Evolutionary conservation across 371 early-diverging fungal species (phyloP), one percentile per base, ranked within the genome.

Genomic region (Cladochytrium tenue): DNA sequence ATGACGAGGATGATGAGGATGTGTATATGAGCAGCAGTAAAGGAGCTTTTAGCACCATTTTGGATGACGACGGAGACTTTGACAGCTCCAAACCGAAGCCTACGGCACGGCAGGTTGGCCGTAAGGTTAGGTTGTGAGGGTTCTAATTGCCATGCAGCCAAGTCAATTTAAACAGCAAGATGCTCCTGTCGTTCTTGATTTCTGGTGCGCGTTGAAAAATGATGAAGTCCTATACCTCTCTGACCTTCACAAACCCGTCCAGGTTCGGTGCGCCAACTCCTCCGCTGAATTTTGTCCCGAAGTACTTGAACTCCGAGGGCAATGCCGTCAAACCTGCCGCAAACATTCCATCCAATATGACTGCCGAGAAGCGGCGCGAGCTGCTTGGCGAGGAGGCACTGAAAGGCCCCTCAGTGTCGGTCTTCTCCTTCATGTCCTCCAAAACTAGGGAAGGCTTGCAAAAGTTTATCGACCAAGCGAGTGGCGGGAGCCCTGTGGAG

Each of bases 331-430:
- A 10, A 7, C 57, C 20, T 2, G 67, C 62, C n/a, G 67, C 36
- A 20, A 25, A 33, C 32, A 55, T 23, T 23, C 35, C 36, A 58
- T 27, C 27, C 31, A 30, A 65, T 7, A 62, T 78, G 27, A 75
- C 69, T 0, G 80, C 88, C n/a, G 91, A 92, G 36, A 79, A 85
- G 62, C 83, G 91, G 25, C 86, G 89, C 0, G 70, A 78, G 23
- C 78, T 88, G 2, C 74, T 91, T 2, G 93, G 91, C 0, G 93
- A 93, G 65, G 87, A 82, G 33, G 84, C 86, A 0, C 81, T 90
- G 23, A 75, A 81, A 15, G 88, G 77, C 5, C 90, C 90, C 10
- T 64, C 76, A 32, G 84, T 91, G 32, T 90, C 90, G 32, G 90
- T 93, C 0, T 93, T 92, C 69, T 85, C 89, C 52, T 90, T 83